Base-by-base conservation (phyloP, 371 early-diverging fungal species). In the Rhizopus arrhizus region DNA sequence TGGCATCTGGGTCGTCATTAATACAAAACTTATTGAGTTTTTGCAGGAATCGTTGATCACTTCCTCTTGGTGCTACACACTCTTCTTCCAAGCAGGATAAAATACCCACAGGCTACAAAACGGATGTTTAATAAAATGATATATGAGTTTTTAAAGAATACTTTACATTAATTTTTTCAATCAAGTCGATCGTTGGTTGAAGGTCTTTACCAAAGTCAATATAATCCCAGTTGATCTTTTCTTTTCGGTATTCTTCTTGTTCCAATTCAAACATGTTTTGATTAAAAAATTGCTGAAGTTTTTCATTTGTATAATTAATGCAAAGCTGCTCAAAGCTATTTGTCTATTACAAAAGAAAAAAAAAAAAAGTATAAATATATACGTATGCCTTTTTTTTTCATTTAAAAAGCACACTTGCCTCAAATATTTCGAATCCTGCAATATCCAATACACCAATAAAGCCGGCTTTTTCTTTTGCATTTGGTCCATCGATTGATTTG, bases 251-350 rank as follows among this genome's bases (percentile, higher is more conserved):
- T 72, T 99, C 97, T 73, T 98, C 97, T 73, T 99, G 99, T 79
- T 99, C 99, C 16, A 97, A 81, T 43, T 95, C 92, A 83, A 99
- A 99, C 99, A 99, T 99, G 75, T 98, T 96, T 78, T 99, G 99
- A 80, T 99, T 99, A 83, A 99, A 99, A 79, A 99, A 99, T 74
- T 99, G 99, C 73, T 99, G 99, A 13, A 99, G 88, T 64, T 95
- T 94, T 77, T 99, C 99, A 80, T 99, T 99, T 42, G 99, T 99
- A 78, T 99, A 99, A 82, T 99, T 99, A 82, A 99, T 99, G 74
- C 96, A 98, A 29, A 99, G 85, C 75, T 99, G 99, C 74, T 99
- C 99, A 85, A 99, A 99, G 68, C 93, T 92, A 82, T 99, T 99
- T 54, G 84, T 77, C 87, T 91, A 63, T 52, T 9, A 42, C 5